phyloP scores from a whole-genome alignment of 345 rosid genomes.

The Aquilaria sinensis region DNA sequence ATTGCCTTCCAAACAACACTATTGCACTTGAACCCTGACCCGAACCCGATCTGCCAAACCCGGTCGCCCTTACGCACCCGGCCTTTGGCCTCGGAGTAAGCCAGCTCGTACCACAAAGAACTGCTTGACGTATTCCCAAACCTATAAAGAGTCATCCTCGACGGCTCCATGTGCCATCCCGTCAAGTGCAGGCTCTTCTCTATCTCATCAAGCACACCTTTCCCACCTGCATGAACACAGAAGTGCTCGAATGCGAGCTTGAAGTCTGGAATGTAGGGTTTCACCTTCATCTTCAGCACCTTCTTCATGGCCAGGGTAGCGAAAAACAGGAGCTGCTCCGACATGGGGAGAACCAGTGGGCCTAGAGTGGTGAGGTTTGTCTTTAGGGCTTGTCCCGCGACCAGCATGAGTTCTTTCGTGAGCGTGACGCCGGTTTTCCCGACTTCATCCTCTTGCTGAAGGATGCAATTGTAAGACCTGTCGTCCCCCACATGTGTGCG shows the following conservation, averaged over 20 bases:
- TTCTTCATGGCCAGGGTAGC: background rate
- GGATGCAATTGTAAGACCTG: conserved; percentile 2
- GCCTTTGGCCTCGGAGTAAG: conserved; percentile 15
- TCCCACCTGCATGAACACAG: conserved; percentile 11
- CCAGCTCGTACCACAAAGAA: conserved; percentile 16
- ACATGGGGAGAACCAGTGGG: conserved; percentile 9
- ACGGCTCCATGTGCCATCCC: conserved; percentile 11
- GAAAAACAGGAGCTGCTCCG: conserved; percentile 10
- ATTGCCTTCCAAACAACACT: conserved; percentile 12
- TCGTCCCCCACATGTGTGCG: conserved; percentile 10
- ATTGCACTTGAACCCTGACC: conserved; percentile 18
- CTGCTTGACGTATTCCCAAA: conserved; percentile 17
- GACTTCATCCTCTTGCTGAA: conserved; percentile 4
- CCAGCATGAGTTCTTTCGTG: conserved; percentile 8
- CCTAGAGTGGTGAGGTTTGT: conserved; percentile 9
- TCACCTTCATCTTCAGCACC: conserved; percentile 3
- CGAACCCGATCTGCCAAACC: conserved; percentile 15
- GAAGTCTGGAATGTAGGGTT: conserved; percentile 10
- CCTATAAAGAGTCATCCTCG: conserved; percentile 17
- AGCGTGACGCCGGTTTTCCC: background rate
- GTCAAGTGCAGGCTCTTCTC: conserved; percentile 5
- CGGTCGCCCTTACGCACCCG: conserved; percentile 8
- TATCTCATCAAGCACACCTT: conserved; percentile 9
- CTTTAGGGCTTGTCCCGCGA: conserved; percentile 8
- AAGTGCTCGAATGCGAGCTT: conserved; percentile 10